A percentile compares a stretch with the other conserved stretches of the same genome.
phyloP scores from a whole-genome alignment of 1,284 basidiomycete genomes.

The Microstroma glucosiphilum region DNA sequence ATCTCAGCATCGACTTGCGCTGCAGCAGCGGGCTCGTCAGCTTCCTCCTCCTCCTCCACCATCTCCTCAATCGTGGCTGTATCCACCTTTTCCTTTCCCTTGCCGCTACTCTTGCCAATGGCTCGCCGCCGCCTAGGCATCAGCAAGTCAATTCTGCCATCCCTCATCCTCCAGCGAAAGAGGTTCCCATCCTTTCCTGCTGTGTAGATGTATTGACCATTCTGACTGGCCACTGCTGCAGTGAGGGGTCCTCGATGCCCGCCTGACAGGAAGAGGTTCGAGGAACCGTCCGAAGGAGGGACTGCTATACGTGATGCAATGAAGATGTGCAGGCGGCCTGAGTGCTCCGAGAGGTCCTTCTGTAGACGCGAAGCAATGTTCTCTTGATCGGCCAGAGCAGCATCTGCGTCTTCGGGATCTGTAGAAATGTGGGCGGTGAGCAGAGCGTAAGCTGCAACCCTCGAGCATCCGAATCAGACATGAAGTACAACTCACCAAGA shows the following conservation, averaged over 20 bases:
- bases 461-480: too few species aligned
- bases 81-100: neutral
- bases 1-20: constrained; percentile 6
- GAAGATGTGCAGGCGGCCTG: constrained; percentile 67
- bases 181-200: constrained; percentile 43
- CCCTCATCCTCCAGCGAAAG: constrained; percentile 39
- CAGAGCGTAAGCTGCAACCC: neutral
- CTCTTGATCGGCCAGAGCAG: constrained; percentile 85
- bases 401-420: constrained; percentile 65
- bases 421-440: neutral
- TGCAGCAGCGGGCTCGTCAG: neutral
- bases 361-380: constrained; percentile 81
- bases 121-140: constrained; percentile 9
- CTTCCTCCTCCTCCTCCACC: constrained; percentile 12
- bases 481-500: neutral
- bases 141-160: constrained; percentile 38
- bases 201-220: constrained; percentile 56
- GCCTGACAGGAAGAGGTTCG: neutral
- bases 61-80: constrained; percentile 19
- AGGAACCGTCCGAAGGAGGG: constrained; percentile 9
- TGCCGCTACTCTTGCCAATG: neutral
- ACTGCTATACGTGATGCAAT: constrained; percentile 52
- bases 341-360: constrained; percentile 38
- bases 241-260: constrained; percentile 58
- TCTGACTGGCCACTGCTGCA: neutral